These are phyloP conservation scores for Astrephomene gubernaculifera DNA, from an alignment of 139 green algal species.

Conservation along the genomic window DNA sequence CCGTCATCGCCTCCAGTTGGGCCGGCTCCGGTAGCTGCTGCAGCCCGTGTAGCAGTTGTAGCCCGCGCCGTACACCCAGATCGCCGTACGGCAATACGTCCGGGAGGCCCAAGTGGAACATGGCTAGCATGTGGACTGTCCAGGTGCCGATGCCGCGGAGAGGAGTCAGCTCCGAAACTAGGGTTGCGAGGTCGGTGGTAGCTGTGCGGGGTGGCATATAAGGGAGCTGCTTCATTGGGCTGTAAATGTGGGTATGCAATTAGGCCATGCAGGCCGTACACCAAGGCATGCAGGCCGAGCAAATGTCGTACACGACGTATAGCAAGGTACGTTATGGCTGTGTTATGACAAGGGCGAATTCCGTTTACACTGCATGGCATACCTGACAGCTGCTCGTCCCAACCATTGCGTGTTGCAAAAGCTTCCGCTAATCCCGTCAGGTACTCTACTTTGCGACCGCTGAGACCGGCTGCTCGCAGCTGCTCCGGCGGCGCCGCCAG, in stretches of 20 bases:
- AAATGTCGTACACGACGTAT: no score
- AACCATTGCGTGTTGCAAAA: neutral
- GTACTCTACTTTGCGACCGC: constrained; percentile 35
- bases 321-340: no score
- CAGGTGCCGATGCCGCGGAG: constrained; percentile 65
- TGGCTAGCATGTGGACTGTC: constrained; percentile 55
- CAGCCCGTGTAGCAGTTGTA: constrained; percentile 27
- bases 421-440: constrained; percentile 17
- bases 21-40: neutral
- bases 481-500: neutral
- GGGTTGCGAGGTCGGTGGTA: neutral
- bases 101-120: constrained; percentile 69
- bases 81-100: constrained; percentile 75
- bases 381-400: constrained; percentile 37
- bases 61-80: constrained; percentile 68
- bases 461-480: constrained; percentile 29
- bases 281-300: no score
- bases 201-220: neutral
- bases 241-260: no score
- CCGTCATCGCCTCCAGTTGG: constrained; percentile 20
- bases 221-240: no score
- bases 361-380: no score
- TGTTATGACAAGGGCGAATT: no score
- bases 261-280: no score
- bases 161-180: constrained; percentile 13